Evolutionary conservation across 2,329 filamentous ascomycete species (phyloP).

Genomic region (Pseudocercospora vitis): DNA sequence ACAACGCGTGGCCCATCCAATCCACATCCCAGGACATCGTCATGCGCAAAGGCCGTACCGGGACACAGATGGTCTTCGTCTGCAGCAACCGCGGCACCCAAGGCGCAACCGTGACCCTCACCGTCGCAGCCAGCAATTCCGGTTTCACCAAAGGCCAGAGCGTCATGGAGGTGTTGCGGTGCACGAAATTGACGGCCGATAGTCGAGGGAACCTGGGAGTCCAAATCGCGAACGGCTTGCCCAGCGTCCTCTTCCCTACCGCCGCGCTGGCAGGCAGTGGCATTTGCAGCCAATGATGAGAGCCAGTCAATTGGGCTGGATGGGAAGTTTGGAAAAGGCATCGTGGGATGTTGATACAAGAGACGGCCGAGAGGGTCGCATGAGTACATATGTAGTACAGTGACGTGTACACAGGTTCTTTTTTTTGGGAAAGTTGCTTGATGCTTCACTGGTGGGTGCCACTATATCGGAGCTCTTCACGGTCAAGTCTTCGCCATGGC

Average conservation of each 20-base stretch:
- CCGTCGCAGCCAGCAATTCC: conserved; percentile 33
- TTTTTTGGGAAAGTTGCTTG: too few relatives aligned
- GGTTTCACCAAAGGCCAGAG: conserved; percentile 29
- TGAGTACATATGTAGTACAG: not conserved
- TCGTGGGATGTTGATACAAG: not conserved
- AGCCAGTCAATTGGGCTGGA: too few relatives aligned
- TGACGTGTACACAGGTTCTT: not conserved
- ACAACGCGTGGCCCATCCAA: conserved; percentile 41
- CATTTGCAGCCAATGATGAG: conserved; percentile 23
- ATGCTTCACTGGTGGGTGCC: too few relatives aligned
- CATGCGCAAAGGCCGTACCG: conserved; percentile 45
- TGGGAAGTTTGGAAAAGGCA: not conserved
- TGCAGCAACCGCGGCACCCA: conserved; percentile 32
- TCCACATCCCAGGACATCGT: conserved; percentile 44
- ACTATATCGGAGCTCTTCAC: too few relatives aligned
- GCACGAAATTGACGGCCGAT: conserved; percentile 46
- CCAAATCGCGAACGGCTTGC: conserved; percentile 14
- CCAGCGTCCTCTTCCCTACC: conserved; percentile 22
- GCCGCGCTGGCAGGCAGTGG: conserved; percentile 20
- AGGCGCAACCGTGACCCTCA: conserved; percentile 16
- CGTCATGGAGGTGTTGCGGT: conserved; percentile 47
- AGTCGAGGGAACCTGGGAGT: conserved; percentile 44
- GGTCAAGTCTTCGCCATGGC: too few relatives aligned
- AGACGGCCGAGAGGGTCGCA: too few relatives aligned
- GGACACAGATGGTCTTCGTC: conserved; percentile 40